These are phyloP conservation scores for Nidularia pulvinata DNA, from an alignment of 768 basidiomycete species.

Conservation along the genomic window DNA sequence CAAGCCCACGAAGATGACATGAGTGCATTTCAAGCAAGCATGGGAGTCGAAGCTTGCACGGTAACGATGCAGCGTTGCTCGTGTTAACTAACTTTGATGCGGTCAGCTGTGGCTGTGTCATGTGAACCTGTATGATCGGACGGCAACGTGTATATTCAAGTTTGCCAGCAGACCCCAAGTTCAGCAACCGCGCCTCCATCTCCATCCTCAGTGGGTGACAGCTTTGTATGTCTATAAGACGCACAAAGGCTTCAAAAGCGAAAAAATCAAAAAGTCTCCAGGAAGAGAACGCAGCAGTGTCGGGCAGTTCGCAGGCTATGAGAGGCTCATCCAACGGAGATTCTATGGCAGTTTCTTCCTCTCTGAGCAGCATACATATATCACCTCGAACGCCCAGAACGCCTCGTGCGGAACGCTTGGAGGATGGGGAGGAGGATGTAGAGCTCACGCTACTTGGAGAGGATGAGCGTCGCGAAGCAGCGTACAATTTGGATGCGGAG, in stretches of 20 bases:
- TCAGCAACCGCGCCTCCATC: too few species aligned
- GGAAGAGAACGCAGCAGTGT: background rate
- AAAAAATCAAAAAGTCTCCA: background rate
- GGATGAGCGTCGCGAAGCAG: conserved; percentile 49
- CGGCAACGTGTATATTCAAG: too few species aligned
- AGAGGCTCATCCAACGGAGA: conserved; percentile 32
- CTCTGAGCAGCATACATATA: conserved; percentile 58
- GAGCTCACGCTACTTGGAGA: conserved; percentile 63
- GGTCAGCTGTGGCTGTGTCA: too few species aligned
- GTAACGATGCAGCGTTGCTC: too few species aligned
- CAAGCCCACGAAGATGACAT: too few species aligned
- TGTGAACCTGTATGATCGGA: too few species aligned
- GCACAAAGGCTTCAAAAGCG: background rate
- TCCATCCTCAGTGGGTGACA: too few species aligned
- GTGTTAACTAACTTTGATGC: too few species aligned
- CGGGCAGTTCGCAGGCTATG: conserved; percentile 27
- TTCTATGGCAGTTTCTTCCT: conserved; percentile 55
- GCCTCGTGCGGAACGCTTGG: conserved; percentile 24
- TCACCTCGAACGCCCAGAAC: conserved; percentile 51
- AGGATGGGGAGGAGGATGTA: conserved; percentile 49
- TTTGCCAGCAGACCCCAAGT: too few species aligned
- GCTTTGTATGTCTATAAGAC: background rate
- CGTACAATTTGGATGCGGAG: conserved; percentile 39
- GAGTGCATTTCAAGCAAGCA: too few species aligned
- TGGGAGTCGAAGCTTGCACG: too few species aligned